phyloP scores from a whole-genome alignment of 306 rosid species.

The Hylodesmum podocarpum region DNA sequence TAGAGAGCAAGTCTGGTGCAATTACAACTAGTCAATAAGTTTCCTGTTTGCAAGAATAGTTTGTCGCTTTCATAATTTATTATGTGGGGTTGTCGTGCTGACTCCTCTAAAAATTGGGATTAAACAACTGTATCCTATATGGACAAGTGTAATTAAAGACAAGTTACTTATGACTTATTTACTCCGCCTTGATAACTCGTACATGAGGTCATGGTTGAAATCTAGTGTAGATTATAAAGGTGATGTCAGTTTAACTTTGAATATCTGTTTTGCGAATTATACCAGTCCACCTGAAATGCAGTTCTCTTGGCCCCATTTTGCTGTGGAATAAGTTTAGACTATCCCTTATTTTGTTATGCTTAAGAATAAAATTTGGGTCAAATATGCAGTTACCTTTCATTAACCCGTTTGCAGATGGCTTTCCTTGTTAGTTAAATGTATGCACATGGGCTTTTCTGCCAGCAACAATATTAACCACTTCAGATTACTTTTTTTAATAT shows the following conservation, averaged over 20 bases:
- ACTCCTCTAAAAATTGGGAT: not conserved
- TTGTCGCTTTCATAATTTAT: not conserved
- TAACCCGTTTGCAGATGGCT: not conserved
- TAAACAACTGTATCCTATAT: not conserved
- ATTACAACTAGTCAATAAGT: not conserved
- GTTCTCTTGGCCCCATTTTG: not conserved
- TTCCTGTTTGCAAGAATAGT: not conserved
- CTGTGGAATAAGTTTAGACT: not conserved
- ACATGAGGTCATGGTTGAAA: not conserved
- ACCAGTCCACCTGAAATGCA: not conserved
- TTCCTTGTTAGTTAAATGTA: not conserved
- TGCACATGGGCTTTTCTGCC: not conserved
- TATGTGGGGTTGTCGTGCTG: not conserved
- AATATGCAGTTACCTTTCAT: not conserved
- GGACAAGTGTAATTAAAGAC: not conserved
- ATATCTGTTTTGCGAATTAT: not conserved
- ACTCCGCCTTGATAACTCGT: not conserved
- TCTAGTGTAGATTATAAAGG: not conserved
- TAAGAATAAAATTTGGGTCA: too few species aligned
- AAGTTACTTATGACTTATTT: not conserved
- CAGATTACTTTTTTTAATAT: too few species aligned
- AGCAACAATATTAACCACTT: not conserved
- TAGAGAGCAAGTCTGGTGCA: not conserved
- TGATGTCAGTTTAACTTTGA: not conserved
- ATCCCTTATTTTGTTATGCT: not conserved